Evolutionary conservation across 2,329 filamentous ascomycete species (phyloP), one percentile per base, ranked within the genome.

Genomic region (Fusarium nygamai): DNA sequence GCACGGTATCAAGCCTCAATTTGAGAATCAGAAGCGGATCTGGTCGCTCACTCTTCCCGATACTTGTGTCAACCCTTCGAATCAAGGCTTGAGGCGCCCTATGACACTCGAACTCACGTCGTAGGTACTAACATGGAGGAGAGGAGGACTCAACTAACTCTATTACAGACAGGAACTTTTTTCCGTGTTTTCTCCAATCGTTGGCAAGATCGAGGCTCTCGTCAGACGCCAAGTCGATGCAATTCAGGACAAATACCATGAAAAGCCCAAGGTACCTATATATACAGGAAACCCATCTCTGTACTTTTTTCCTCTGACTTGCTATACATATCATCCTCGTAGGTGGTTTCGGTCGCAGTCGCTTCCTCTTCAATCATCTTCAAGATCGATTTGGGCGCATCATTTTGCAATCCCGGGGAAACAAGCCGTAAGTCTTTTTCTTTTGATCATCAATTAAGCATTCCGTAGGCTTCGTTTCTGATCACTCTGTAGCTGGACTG

Each of bases 321-420:
- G 9, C 31, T 33, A 10, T 33, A 33, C 12, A 80, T n/a, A 62
- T 85, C 8, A 76, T 85, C 7, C 76, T 85, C 0, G 84, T 82
- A 0, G 84, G 84, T 0, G 84, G 84, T 0, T 83, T 86, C 20
- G 84, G 84, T 0, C 71, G 80, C 1, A 81, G 77, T 12, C 56
- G 58, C 0, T 83, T 82, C 13, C 69, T 86, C 1, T 72, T 69
- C 14, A 61, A 73, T 2, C 60, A 61, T 1, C 62, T 85, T 0
- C 66, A 61, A 0, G 20, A 74, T 0, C 48, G n/a, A 8, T 78
- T 71, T 1, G 64, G 4, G 1, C 16, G 31, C 0, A 36, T 75
- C 1, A 41, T 85, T 3, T 61, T 85, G 0, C 84, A 84, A 6
- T 71, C 78, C 1, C 58, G 66, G 0, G 80, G 81, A 1, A 73